Conservation (phyloP, 305 asterid species). For the Striga hermonthica region DNA sequence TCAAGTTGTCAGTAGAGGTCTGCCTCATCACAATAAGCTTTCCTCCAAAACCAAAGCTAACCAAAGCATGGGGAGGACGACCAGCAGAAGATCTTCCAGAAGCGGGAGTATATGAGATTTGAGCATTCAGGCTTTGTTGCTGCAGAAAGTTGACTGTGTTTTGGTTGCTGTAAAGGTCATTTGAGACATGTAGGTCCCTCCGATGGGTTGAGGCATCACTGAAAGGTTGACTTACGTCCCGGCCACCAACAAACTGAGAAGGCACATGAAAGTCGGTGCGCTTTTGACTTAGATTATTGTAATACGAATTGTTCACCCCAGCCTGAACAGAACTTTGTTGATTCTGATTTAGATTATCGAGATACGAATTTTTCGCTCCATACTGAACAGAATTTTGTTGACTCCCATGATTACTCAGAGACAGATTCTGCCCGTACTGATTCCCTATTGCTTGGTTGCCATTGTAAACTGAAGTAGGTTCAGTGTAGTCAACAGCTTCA, state of each 20-base stretch:
- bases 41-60: constrained; percentile 95
- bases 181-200: constrained; percentile 44
- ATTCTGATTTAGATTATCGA: constrained; percentile 42
- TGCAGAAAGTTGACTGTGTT: constrained; percentile 48
- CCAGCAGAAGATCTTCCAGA: constrained; percentile 85
- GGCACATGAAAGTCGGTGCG: constrained; percentile 43
- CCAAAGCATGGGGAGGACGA: constrained; percentile 92
- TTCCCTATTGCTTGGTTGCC: constrained; percentile 44
- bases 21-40: constrained; percentile 79
- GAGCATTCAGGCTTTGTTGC: constrained; percentile 55
- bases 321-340: constrained; percentile 40
- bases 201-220: constrained; percentile 50
- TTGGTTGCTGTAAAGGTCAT: constrained; percentile 48
- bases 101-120: constrained; percentile 46
- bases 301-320: constrained; percentile 41
- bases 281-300: constrained; percentile 42
- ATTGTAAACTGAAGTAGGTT: constrained; percentile 39
- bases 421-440: constrained; percentile 40
- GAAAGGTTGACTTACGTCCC: constrained; percentile 45
- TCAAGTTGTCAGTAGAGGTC: constrained; percentile 45
- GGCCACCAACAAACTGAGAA: constrained; percentile 40
- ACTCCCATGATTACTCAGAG: constrained; percentile 39
- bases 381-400: constrained; percentile 40
- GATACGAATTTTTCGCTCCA: constrained; percentile 40
- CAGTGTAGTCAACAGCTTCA: constrained; percentile 37